These are phyloP conservation scores for Rhododendron mucronatum DNA, from an alignment of 148 eudicot genomes.

Conservation along the genomic window DNA sequence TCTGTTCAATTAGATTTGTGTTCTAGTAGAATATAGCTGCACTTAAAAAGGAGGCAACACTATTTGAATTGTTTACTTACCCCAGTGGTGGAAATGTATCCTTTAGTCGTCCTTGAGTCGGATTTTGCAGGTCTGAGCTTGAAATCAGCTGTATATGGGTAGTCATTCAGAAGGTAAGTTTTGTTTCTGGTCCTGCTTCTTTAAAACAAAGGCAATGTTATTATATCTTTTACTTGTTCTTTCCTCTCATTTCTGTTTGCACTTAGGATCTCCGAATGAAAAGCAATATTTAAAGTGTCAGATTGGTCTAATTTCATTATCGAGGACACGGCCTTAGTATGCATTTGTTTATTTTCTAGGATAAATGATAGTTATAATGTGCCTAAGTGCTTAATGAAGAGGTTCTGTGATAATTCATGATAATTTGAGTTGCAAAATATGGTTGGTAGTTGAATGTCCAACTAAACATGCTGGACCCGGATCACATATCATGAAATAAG, in stretches of 20 bases:
- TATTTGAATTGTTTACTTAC: slow-evolving; percentile 24
- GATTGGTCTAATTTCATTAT: neutral
- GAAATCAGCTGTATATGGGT: slow-evolving; percentile 28
- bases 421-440: neutral
- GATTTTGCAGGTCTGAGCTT: slow-evolving; percentile 22
- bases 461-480: neutral
- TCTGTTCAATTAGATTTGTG: slow-evolving; percentile 9
- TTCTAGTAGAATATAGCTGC: neutral
- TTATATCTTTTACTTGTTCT: neutral
- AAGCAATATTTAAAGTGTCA: neutral
- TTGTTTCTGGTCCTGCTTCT: neutral
- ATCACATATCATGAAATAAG: neutral
- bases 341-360: neutral
- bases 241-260: neutral
- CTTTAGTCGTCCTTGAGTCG: slow-evolving; percentile 15
- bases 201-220: neutral
- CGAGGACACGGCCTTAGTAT: neutral
- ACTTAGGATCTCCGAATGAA: neutral
- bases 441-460: neutral
- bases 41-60: neutral
- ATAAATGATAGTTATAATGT: neutral
- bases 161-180: slow-evolving; percentile 10
- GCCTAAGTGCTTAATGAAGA: neutral
- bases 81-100: slow-evolving; percentile 18
- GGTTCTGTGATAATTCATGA: neutral